Percentiles rank a stretch among this genome's conserved stretches.
phyloP scores from a whole-genome alignment of 1,284 basidiomycete genomes.

The Boletus smithii region DNA sequence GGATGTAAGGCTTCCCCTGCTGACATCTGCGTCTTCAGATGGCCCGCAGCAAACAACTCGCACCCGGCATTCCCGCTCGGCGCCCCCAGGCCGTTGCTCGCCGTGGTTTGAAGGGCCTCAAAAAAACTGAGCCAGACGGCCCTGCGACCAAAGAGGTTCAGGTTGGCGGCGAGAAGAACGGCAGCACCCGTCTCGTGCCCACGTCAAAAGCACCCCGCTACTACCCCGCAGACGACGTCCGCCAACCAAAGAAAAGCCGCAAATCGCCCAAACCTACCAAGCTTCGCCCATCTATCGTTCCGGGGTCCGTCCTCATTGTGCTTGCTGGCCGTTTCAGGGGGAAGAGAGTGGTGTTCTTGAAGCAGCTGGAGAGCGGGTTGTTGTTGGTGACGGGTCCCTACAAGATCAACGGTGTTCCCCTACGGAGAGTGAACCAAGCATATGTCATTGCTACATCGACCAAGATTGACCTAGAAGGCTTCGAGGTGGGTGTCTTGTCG shows the following conservation, averaged over 20 bases:
- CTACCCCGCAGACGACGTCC: slow-evolving; percentile 97
- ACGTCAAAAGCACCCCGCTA: slow-evolving; percentile 87
- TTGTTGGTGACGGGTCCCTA: slow-evolving; percentile 96
- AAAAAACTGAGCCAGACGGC: slow-evolving; percentile 67
- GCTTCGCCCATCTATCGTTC: slow-evolving; percentile 87
- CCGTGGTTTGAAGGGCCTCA: slow-evolving; percentile 78
- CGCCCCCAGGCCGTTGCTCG: slow-evolving; percentile 78
- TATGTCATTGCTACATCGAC: slow-evolving; percentile 99
- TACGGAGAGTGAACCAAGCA: slow-evolving; percentile 97
- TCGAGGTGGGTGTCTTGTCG: slow-evolving; percentile 52
- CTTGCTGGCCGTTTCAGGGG: slow-evolving; percentile 98
- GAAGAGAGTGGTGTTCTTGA: slow-evolving; percentile 98
- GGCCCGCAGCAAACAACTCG: slow-evolving; percentile 90
- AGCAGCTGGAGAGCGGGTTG: slow-evolving; percentile 92
- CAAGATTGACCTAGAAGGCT: slow-evolving; percentile 80
- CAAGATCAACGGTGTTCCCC: slow-evolving; percentile 98
- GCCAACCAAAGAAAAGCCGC: slow-evolving; percentile 86
- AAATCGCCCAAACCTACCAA: slow-evolving; percentile 77
- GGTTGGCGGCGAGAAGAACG: slow-evolving; percentile 90
- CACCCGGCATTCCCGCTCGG: slow-evolving; percentile 74
- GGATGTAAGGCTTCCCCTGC: slow-evolving; percentile 33
- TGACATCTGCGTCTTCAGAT: slow-evolving; percentile 53
- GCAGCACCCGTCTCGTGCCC: slow-evolving; percentile 83
- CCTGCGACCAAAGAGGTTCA: slow-evolving; percentile 75
- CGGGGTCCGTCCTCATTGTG: slow-evolving; percentile 94